Base-by-base conservation (phyloP, 192 early-diverging fungal species). In the Martensiomyces pterosporus region DNA sequence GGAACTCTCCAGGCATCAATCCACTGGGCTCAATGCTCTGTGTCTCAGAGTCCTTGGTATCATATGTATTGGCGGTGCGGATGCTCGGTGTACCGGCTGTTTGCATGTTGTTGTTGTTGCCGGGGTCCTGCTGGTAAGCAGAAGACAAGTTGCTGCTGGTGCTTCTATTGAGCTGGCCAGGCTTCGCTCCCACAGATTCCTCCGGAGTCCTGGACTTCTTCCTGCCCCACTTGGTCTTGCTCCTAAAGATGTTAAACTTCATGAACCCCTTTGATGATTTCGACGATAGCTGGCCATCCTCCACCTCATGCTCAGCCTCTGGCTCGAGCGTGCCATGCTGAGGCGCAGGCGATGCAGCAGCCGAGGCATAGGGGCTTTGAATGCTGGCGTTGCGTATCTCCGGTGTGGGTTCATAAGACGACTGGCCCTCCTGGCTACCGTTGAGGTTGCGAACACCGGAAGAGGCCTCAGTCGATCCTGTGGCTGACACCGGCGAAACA, bases 161-260 rank as follows among this genome's bases (percentile, higher is more conserved):
- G 22, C 52, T 62, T 22, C 36, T 51, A 21, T 52, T 62, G 52
- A 55, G 52, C 50, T 45, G n/a, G n/a, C n/a, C n/a, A n/a, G n/a
- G 33, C 13, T 60, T 55, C 27, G 52, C 57, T 10, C 47, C 40
- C 4, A 42, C 29, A 3, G 57, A 63, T 18, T 45, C 24, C 8
- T 43, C 39, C n/a, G 48, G 16, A 7, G 47, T 33, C 24, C 53
- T 57, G 36, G 22, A 13, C 46, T 60, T 60, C 33, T 64, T 72
- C 38, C 36, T 49, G 32, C 43, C 34, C 5, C 42, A 39, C 21
- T 40, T 47, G 12, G 62, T 57, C 36, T 65, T 73, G 25, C 62
- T 49, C 45, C 61, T 61, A 53, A 73, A 65, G 8, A 73, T 46
- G 21, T 48, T 48, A 10, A 60, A 22, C 50, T 61, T 61, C 35